These are phyloP conservation scores for Prunus fruticosa DNA, from an alignment of 306 rosid genomes.

Conservation along the genomic window DNA sequence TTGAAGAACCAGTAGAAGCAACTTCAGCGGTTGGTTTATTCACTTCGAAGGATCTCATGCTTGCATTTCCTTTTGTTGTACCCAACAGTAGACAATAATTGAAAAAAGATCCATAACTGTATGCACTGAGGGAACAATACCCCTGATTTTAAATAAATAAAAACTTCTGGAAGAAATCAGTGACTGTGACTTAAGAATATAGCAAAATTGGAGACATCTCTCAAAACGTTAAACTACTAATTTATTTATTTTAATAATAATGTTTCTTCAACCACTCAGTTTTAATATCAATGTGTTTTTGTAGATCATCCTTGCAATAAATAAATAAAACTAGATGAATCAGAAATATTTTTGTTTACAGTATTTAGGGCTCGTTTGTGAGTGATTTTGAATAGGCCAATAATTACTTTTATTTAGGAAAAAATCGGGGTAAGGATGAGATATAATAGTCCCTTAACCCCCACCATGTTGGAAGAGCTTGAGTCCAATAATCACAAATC, in stretches of 20 bases:
- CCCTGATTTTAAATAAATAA: neutral
- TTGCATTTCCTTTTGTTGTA: slow-evolving; percentile 68
- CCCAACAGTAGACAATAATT: slow-evolving; percentile 41
- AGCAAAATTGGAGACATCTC: neutral
- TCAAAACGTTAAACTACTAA: no score
- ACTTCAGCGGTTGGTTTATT: slow-evolving; percentile 34
- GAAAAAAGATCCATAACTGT: slow-evolving; percentile 13
- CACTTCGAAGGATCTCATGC: slow-evolving; percentile 53
- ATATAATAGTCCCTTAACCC: no score
- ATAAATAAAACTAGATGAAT: neutral
- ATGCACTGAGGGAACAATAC: neutral
- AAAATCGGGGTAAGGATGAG: no score
- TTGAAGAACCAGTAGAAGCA: slow-evolving; percentile 37
- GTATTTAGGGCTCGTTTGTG: no score
- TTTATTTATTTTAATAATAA: no score
- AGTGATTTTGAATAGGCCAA: no score
- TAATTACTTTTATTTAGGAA: no score
- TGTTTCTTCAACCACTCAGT: no score
- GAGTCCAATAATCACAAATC: no score
- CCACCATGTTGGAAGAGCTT: no score
- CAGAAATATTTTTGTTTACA: neutral
- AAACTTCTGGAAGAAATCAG: neutral
- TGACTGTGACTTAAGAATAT: neutral
- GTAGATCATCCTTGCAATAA: no score
- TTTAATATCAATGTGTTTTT: no score